Evolutionary conservation across 1,284 basidiomycete species (phyloP).

Genomic region (Pseudozyma flocculosa): DNA sequence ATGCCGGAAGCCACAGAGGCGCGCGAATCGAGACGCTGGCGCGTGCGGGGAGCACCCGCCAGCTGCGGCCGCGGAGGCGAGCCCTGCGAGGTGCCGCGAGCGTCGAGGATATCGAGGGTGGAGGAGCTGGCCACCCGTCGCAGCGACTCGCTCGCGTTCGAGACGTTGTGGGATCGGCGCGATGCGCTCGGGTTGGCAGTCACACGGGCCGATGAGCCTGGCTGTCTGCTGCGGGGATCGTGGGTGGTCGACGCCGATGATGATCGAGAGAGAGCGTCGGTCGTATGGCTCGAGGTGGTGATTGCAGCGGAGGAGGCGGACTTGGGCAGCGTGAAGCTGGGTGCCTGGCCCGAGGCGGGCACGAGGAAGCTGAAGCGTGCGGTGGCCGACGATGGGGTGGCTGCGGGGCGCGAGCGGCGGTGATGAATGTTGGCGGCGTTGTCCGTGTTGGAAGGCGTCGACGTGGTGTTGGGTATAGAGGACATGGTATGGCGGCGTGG

Average conservation of each 20-base stretch:
- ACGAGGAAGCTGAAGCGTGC: background rate
- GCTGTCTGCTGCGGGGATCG: slow-evolving; percentile 9
- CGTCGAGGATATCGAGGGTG: slow-evolving; percentile 11
- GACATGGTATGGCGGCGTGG: no score
- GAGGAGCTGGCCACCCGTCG: slow-evolving; percentile 25
- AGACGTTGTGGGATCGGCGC: background rate
- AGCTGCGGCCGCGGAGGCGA: background rate
- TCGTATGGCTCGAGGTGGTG: slow-evolving; percentile 16
- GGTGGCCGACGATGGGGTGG: background rate
- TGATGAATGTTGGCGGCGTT: no score
- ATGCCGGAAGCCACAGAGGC: slow-evolving; percentile 6
- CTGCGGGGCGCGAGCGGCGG: no score
- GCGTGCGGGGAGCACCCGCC: slow-evolving; percentile 1
- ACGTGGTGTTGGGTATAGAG: no score
- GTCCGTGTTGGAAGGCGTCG: no score
- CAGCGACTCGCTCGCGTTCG: slow-evolving; percentile 18
- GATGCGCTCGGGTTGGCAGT: no score
- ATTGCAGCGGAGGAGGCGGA: slow-evolving; percentile 17
- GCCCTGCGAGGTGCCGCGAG: background rate
- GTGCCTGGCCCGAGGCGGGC: background rate
- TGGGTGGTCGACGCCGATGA: slow-evolving; percentile 16
- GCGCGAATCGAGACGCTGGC: slow-evolving; percentile 2
- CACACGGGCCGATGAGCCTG: background rate
- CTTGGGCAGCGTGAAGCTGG: slow-evolving; percentile 9
- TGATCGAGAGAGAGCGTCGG: no score